Base-by-base conservation (phyloP, 345 rosid genomes). In the Durio zibethinus region DNA sequence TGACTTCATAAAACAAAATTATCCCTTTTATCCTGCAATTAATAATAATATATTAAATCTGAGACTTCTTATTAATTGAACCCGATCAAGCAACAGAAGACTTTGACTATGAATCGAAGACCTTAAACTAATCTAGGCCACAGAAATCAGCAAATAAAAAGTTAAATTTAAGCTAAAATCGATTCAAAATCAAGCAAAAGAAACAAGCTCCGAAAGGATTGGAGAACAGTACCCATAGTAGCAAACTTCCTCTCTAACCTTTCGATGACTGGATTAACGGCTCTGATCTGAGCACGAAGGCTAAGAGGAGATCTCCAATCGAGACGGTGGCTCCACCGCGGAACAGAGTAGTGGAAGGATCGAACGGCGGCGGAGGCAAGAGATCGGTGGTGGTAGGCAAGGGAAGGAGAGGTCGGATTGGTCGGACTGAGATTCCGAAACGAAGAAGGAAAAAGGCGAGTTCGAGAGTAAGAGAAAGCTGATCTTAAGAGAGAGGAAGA, bases 271-370 rank as follows among this genome's bases (percentile, higher is more conserved):
- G 98, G 93, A 73, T 93, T 80, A 29, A 73, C 89, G 12, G 86
- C 54, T 82, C 97, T 86, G 88, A 84, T 85, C 90, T 89, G 94
- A 64, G 92, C 77, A 14, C 94, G 92, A 23, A 89, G 88, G 47
- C 92, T 79, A 50, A 85, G 42, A 0, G 93, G 88, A 42, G 91
- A 88, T 60, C 87, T 83, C 76, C 97, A 90, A 76, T 89, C 90
- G 50, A 86, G 84, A 53, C 94, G 87, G 81, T 90, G 97, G 77
- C 93, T 87, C 97, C 98, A 91, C 62, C 92, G 89, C 35, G 93
- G 88, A 2, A 81, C 78, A 10, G 86, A 89, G 75, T 77, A 79
- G 23, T 84, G 82, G 36, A 89, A 67, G 4, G 89, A 83, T 50
- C 93, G 87, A 31, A 66, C 79, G n/a, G 93, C 86, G 64, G 92